Conservation (phyloP, 2,329 filamentous ascomycete genomes). For the Xylariaceae sp. region DNA sequence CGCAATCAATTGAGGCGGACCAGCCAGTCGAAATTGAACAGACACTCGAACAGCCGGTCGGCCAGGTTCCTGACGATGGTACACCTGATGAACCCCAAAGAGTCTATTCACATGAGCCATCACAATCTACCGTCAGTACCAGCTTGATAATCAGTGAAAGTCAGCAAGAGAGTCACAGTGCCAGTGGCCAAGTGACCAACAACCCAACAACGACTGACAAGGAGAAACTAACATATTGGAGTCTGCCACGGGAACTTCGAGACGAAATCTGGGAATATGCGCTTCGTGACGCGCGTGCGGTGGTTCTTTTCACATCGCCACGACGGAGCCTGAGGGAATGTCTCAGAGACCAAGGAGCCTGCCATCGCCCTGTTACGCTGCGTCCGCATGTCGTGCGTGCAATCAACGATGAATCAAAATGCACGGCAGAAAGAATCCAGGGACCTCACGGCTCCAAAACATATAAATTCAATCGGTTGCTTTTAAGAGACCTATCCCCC, state of each 20-base stretch:
- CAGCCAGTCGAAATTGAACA: neutral
- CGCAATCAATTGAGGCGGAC: neutral
- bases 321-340: neutral
- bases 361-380: neutral
- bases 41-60: neutral
- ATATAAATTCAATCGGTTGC: neutral
- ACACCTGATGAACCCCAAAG: neutral
- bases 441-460: neutral
- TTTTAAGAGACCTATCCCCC: neutral
- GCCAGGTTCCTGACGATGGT: neutral
- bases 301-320: neutral
- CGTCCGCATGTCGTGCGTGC: neutral
- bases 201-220: neutral
- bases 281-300: neutral
- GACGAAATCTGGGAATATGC: neutral
- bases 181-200: neutral
- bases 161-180: neutral
- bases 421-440: neutral
- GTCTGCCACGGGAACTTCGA: neutral
- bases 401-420: neutral
- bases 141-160: too few relatives aligned
- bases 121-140: neutral
- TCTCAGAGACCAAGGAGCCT: neutral
- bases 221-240: neutral
- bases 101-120: neutral